Base-by-base conservation (phyloP, 768 basidiomycete genomes). In the Flagelloscypha sp. region DNA sequence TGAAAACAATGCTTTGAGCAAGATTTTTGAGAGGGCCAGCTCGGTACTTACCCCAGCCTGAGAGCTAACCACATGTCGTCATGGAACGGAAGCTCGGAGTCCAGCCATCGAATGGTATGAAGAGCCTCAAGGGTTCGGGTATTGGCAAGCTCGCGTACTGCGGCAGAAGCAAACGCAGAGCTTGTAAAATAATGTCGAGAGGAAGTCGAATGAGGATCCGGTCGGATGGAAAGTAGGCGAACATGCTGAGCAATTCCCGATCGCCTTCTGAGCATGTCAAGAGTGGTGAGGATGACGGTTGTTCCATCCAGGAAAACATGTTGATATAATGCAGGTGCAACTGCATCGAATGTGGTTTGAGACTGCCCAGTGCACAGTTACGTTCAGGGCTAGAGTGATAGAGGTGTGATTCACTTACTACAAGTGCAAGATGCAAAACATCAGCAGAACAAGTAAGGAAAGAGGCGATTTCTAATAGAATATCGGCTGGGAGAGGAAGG, bases 41-140 rank as follows among this genome's bases (percentile, higher is more conserved):
- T 15, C 4, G 17, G 7, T 15, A 51, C 70, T 49, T 45, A 86
- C 84, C 73, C 75, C 35, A 72, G 56, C 24, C 80, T 72, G 46
- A 87, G 60, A 28, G 77, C 73, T 41, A 80, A 70, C 84, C 84
- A 87, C 78, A 87, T 80, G 42, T 79, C 76, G 40, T 85, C 84
- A 42, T 72, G 58, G 22, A 66, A 70, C 11, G 77, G 72, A 22
- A 76, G 61, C 50, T 82, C 79, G 9, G 81, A 79, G 3, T 72
- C 79, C 41, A 78, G 78, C 84, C 84, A 87, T 23, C 71, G 57
- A 47, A 86, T 86, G 9, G 62, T 73, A 19, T 63, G 57, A 25
- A 87, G 65, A 13, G 78, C 79, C 30, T 85, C 84, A 27, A 86
- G 55, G 30, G 58, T 53, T 46, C 47, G 58, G 25, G 69, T 61